phyloP scores from a whole-genome alignment of 768 basidiomycete genomes.

The Kwoniella dendrophila region DNA sequence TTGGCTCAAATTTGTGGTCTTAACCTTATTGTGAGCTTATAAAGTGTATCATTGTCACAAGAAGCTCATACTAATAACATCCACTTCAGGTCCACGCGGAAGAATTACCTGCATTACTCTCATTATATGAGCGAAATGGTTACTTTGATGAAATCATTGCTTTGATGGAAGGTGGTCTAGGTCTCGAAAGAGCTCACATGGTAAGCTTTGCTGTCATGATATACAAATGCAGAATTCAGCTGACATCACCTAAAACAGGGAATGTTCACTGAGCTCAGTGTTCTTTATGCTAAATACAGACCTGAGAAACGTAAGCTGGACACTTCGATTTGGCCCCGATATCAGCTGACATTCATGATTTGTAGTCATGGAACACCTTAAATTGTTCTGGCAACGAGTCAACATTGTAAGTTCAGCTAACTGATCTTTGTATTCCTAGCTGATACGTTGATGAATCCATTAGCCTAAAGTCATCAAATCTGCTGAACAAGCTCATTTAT shows the following conservation, averaged over 20 bases:
- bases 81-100: constrained; percentile 43
- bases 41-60: background rate
- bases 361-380: constrained; percentile 96
- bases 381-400: constrained; percentile 82
- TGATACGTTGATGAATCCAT: background rate
- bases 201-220: constrained; percentile 20
- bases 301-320: constrained; percentile 76
- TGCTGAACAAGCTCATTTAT: constrained; percentile 92
- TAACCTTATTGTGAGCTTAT: constrained; percentile 91
- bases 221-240: constrained; percentile 1
- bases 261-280: constrained; percentile 92
- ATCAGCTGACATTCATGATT: constrained; percentile 15
- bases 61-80: background rate
- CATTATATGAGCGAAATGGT: constrained; percentile 84
- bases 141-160: constrained; percentile 92
- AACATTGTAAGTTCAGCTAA: constrained; percentile 66
- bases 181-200: constrained; percentile 92
- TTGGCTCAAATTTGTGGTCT: constrained; percentile 98
- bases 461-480: constrained; percentile 94
- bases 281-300: constrained; percentile 90
- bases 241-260: constrained; percentile 58
- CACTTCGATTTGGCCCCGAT: background rate
- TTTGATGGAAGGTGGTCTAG: constrained; percentile 90
- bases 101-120: constrained; percentile 63
- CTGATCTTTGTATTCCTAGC: background rate